phyloP scores from a whole-genome alignment of 1,284 basidiomycete genomes.

The Malassezia equina region DNA sequence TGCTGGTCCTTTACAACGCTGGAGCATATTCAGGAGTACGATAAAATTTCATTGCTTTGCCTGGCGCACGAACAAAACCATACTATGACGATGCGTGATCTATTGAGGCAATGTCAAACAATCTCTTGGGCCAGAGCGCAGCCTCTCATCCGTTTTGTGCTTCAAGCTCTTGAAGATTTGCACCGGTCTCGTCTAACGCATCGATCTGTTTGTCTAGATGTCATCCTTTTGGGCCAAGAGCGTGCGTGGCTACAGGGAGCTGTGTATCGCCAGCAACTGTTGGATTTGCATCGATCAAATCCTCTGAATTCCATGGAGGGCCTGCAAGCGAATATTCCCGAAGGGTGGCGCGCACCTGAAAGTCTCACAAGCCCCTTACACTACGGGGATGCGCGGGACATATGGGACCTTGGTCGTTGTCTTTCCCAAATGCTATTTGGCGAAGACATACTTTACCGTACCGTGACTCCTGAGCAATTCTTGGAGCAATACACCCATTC shows the following conservation, averaged over 20 bases:
- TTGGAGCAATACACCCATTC: not conserved
- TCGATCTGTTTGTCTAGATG: constrained; percentile 23
- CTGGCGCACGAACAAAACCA: constrained; percentile 24
- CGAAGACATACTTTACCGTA: constrained; percentile 20
- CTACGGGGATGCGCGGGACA: constrained; percentile 39
- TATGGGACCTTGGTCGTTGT: constrained; percentile 43
- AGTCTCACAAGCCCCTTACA: constrained; percentile 27
- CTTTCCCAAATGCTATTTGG: constrained; percentile 44
- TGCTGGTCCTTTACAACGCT: constrained; percentile 12
- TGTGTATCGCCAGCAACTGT: constrained; percentile 28
- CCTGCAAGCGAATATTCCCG: constrained; percentile 16
- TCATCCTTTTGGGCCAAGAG: constrained; percentile 20
- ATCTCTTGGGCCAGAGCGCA: constrained; percentile 33
- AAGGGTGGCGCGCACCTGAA: constrained; percentile 41
- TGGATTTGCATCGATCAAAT: constrained; percentile 38
- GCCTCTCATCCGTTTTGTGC: constrained; percentile 23
- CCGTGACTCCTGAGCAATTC: constrained; percentile 26
- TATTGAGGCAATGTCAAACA: constrained; percentile 29
- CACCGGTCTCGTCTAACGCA: constrained; percentile 38
- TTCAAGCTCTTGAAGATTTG: constrained; percentile 33
- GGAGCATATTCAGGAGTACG: not conserved
- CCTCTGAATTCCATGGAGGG: constrained; percentile 24
- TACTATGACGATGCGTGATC: constrained; percentile 19
- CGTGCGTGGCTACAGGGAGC: constrained; percentile 22
- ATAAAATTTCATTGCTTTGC: constrained; percentile 9